Evolutionary conservation across 768 basidiomycete genomes (phyloP), one percentile per base, ranked within the genome.

Genomic region (Kwoniella dejecticola): DNA sequence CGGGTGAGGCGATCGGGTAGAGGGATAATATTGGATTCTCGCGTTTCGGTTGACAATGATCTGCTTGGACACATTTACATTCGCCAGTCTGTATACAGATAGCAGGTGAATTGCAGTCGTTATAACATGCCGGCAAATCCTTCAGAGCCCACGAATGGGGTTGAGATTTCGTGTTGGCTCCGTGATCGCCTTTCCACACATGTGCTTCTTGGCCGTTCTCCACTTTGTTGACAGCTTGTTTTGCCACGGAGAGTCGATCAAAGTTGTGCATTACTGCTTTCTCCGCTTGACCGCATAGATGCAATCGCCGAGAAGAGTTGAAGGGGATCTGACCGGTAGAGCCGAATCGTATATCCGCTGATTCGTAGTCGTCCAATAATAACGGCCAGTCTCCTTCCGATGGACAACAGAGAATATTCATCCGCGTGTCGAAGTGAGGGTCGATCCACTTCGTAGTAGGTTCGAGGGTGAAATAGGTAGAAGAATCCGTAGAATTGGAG

Each of bases 81-180:
- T 68, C 61, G 3, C 76, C 77, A 8, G 76, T 77, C 57, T 79
- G 69, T 21, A 79, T 69, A 60, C 78, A 79, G 41, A 77, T 68
- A 10, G 68, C 58, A 13, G 78, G 78, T 46, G 69, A 72, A 48
- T 67, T 58, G 60, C 77, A 79, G 40, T 77, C 70, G 62, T 79
- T 79, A 66, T 70, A 75, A 64, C 78, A 79, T 7, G 74, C 56
- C 1, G 77, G 76, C 4, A 76, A 55, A 26, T 75, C 69, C 38
- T 66, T 67, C 30, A 72, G 23, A 10, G 63, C 63, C 78, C 78
- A 79, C 13, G 72, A 64, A 50, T 68, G 57, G 0, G 70, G 64
- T 31, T 49, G 17, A 8, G 13, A 11, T 17, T 52, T 52, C 12
- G 56, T 55, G 7, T 50, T 46, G 10, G 44, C 45, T 4, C 63